A percentile compares a stretch with the other conserved stretches of the same genome.
Evolutionary conservation across 192 early-diverging fungal genomes (phyloP).

Genomic region (Coemansia sp.): DNA sequence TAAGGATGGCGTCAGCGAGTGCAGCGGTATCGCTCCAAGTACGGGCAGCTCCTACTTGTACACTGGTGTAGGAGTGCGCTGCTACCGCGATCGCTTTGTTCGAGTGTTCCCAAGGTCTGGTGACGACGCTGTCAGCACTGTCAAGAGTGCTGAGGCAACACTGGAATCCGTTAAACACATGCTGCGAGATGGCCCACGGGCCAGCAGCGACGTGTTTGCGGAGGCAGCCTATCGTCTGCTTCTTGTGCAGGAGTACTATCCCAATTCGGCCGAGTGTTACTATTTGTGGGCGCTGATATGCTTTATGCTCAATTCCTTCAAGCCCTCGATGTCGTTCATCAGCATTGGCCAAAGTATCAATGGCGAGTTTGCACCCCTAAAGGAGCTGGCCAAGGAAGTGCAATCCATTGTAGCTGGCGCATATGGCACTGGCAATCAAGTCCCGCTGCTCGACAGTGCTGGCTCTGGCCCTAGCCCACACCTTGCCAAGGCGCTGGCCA

Average conservation of each 20-base stretch:
- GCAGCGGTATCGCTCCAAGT: too few species aligned
- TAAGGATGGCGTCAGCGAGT: background rate
- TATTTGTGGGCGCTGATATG: constrained; percentile 53
- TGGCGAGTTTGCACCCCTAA: constrained; percentile 28
- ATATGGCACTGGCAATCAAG: constrained; percentile 26
- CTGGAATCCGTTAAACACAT: constrained; percentile 37
- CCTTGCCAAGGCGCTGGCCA: constrained; percentile 33
- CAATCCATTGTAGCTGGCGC: constrained; percentile 24
- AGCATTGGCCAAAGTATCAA: constrained; percentile 35
- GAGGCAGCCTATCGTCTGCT: constrained; percentile 42
- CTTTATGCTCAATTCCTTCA: constrained; percentile 46
- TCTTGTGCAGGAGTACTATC: constrained; percentile 48
- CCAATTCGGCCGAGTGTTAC: constrained; percentile 49
- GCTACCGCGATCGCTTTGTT: constrained; percentile 34
- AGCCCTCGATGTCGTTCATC: constrained; percentile 30
- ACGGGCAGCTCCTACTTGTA: background rate
- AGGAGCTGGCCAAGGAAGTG: constrained; percentile 37
- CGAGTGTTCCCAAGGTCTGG: constrained; percentile 35
- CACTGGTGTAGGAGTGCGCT: constrained; percentile 27
- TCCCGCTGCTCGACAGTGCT: constrained; percentile 32
- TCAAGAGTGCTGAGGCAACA: constrained; percentile 23
- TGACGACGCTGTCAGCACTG: constrained; percentile 12
- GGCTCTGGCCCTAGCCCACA: constrained; percentile 40
- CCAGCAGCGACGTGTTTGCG: constrained; percentile 23
- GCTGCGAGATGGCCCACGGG: constrained; percentile 39